Base-by-base conservation (phyloP, 1,284 basidiomycete species). In the Sanghuangporus sanghuang region DNA sequence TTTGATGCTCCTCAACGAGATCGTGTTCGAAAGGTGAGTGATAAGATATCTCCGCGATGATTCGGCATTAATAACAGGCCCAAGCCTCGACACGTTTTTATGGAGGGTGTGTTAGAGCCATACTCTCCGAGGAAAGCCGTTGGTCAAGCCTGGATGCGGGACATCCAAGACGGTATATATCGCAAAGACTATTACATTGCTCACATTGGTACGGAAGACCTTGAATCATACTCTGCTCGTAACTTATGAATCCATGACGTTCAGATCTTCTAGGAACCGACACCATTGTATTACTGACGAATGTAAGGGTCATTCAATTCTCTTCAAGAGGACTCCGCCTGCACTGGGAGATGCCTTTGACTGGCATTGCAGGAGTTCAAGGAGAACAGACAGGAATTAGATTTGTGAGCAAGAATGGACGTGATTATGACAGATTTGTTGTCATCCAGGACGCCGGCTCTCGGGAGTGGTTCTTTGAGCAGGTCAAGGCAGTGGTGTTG, bases 61-160 rank as follows among this genome's bases (percentile, higher is more conserved):
- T 27, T 42, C 23, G 44, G 63, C 23, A 23, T 54, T 48, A 46
- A 58, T 6, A 16, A 36, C 36, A 58, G 59, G 59, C 60, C 59
- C 55, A 62, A 92, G 83, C 96, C 97, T 35, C 86, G 97, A 59
- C 91, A 92, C 69, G 85, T 95, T 52, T 88, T 95, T 12, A 78
- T 85, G 5, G 96, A 98, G 73, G 91, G 90, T 16, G 91, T 98
- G 21, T 77, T 98, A 42, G 68, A 95, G 90, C 85, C 95, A 0
- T 99, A 93, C 77, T 91, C 90, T 57, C 82, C 85, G 38, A 87
- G 95, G 7, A 96, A 98, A 73, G 94, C 96, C 0, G 78, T 95
- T 3, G 97, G 97, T 5, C 97, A 99, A 74, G 94, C 90, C 70
- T 99, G 97, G 97, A 89, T 99, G 81, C 85, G 82, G 82, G 96